phyloP scores from a whole-genome alignment of 306 rosid genomes.

The Vicia villosa region DNA sequence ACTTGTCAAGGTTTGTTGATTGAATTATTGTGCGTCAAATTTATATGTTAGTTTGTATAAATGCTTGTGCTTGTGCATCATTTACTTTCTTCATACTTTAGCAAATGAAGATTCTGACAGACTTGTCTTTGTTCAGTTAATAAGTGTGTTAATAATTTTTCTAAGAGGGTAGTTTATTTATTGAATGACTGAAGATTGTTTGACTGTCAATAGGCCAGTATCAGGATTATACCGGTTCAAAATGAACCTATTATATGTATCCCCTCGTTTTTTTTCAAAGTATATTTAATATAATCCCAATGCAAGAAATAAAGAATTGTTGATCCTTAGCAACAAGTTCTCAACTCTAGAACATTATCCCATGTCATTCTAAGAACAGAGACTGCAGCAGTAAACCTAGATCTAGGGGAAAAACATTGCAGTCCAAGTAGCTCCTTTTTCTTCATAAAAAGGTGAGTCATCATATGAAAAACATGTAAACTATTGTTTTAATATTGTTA shows the following conservation, averaged over 20 bases:
- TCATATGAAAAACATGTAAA: too few relatives aligned
- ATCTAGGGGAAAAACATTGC: background rate
- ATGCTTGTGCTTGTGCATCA: background rate
- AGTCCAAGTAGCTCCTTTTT: background rate
- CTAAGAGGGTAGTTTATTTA: background rate
- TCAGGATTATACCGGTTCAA: background rate
- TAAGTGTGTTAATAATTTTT: background rate
- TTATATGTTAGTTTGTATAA: background rate
- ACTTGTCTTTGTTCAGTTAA: conserved; percentile 6
- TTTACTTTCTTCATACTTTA: background rate
- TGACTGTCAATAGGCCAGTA: background rate
- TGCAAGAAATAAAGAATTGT: background rate
- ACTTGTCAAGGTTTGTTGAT: conserved; percentile 64
- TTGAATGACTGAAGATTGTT: background rate
- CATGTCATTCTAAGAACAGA: background rate
- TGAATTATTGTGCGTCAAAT: background rate
- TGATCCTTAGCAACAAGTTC: background rate
- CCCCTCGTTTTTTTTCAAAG: background rate
- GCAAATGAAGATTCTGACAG: background rate
- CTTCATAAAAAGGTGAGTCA: background rate
- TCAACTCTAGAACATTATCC: background rate
- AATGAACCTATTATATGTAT: background rate
- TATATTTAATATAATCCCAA: background rate
- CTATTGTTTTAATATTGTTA: too few relatives aligned
- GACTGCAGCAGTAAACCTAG: background rate